phyloP scores from a whole-genome alignment of 495 filamentous ascomycete species.

The Penicillium roqueforti region DNA sequence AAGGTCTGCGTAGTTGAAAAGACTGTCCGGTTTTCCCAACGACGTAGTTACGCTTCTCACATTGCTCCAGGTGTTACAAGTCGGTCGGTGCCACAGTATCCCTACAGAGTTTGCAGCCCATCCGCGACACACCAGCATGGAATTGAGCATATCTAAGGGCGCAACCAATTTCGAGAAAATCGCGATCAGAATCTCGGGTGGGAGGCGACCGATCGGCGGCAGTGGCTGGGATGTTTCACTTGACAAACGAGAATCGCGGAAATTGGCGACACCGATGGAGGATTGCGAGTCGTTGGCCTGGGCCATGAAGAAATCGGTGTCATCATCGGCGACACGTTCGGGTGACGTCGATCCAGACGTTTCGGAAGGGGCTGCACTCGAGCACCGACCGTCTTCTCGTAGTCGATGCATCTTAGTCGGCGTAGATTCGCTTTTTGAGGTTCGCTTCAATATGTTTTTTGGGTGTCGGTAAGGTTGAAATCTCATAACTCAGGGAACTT shows the following conservation, averaged over 20 bases:
- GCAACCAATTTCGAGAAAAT: conserved; percentile 82
- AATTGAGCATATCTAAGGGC: conserved; percentile 70
- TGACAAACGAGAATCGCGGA: conserved; percentile 62
- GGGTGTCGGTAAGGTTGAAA: conserved; percentile 17
- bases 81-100: conserved; percentile 89
- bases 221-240: conserved; percentile 52
- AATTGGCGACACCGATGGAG: conserved; percentile 73
- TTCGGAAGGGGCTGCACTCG: conserved; percentile 47
- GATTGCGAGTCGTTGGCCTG: conserved; percentile 86
- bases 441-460: conserved; percentile 14
- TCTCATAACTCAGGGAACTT: conserved; percentile 20
- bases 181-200: conserved; percentile 89
- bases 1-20: conserved; percentile 80
- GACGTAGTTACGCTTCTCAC: conserved; percentile 73
- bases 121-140: conserved; percentile 86
- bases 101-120: conserved; percentile 94
- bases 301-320: conserved; percentile 85
- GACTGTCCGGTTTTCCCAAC: conserved; percentile 61
- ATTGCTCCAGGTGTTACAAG: conserved; percentile 79
- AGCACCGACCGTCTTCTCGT: conserved; percentile 36
- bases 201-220: conserved; percentile 77
- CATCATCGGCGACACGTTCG: conserved; percentile 77
- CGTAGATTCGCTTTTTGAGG: conserved; percentile 2
- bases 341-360: conserved; percentile 83
- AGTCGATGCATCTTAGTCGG: conserved; percentile 36